Evolutionary conservation across 177 flowering plant species (phyloP), one percentile per base, ranked within the genome.

Genomic region (Telopea speciosissima): DNA sequence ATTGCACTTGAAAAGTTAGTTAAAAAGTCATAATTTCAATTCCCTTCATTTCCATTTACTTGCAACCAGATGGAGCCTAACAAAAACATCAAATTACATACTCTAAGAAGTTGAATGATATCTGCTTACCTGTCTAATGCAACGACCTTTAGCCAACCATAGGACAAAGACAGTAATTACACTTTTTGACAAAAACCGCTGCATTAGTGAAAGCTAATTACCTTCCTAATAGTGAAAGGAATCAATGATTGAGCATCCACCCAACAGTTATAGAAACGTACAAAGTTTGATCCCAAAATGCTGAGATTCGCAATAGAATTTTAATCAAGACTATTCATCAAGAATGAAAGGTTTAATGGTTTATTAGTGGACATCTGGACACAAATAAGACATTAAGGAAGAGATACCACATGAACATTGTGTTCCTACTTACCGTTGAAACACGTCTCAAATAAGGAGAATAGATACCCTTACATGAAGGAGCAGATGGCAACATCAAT

Each of bases 381-480:
- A 33, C 40, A 33, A 33, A 33, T 33, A 33, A 33, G 8, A 6
- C 40, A 33, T 6, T 33, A 2, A 33, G 40, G 5, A 33, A 33
- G 40, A 33, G 8, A 6, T 23, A 67, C 60, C 33, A 67, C 69
- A 21, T 45, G 33, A 14, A 36, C 60, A 66, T 13, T 16, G 19
- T 13, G 12, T 45, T 45, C 17, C 17, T 45, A 16, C 54, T 45
- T 45, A 45, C 19, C 54, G 17, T 45, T 45, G 54, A 9, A 45
- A 45, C 54, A 45, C 5, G 54, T 45, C 54, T 45, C 19, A 61
- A 42, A 12, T 17, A 69, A 17, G 12, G 33, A 61, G 42, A 26
- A 25, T 8, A 14, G 62, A 31, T 25, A 45, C 61, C 66, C 65
- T 69, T 40, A 61, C 31, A 9, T 7, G 72, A 58, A 42, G 66